Evolutionary conservation across 2,329 filamentous ascomycete species (phyloP).

Genomic region (Xylaria polymorpha): DNA sequence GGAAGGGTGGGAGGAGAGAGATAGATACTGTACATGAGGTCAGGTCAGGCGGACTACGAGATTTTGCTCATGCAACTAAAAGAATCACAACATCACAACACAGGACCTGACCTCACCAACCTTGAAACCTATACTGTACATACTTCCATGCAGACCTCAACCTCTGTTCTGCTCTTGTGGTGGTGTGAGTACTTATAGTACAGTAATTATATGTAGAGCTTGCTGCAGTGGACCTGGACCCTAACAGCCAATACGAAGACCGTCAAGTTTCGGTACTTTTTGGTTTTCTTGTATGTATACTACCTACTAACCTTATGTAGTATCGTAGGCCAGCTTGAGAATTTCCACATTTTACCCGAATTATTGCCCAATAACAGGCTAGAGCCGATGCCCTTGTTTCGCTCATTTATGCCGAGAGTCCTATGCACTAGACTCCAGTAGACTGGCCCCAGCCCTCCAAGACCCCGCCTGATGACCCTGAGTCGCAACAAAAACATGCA

Average conservation of each 20-base stretch:
- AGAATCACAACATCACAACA: background rate
- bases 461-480: conserved; percentile 44
- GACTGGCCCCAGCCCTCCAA: conserved; percentile 24
- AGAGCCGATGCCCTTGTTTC: conserved; percentile 19
- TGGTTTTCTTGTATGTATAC: background rate
- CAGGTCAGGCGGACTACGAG: too few species aligned
- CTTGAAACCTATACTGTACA: too few species aligned
- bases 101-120: background rate
- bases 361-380: conserved; percentile 41
- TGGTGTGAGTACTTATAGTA: background rate
- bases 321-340: too few species aligned
- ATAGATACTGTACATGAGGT: too few species aligned
- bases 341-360: conserved; percentile 45
- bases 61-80: background rate
- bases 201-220: background rate
- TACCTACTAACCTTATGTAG: too few species aligned
- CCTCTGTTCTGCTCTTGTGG: too few species aligned
- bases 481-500: conserved; percentile 27
- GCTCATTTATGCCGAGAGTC: conserved; percentile 31
- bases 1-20: too few species aligned
- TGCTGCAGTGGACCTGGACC: background rate
- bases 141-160: too few species aligned
- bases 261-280: conserved; percentile 42
- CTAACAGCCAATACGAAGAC: conserved; percentile 10
- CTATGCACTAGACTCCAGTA: conserved; percentile 9